phyloP scores from a whole-genome alignment of 495 filamentous ascomycete genomes.

The Lepidopterella palustris region DNA sequence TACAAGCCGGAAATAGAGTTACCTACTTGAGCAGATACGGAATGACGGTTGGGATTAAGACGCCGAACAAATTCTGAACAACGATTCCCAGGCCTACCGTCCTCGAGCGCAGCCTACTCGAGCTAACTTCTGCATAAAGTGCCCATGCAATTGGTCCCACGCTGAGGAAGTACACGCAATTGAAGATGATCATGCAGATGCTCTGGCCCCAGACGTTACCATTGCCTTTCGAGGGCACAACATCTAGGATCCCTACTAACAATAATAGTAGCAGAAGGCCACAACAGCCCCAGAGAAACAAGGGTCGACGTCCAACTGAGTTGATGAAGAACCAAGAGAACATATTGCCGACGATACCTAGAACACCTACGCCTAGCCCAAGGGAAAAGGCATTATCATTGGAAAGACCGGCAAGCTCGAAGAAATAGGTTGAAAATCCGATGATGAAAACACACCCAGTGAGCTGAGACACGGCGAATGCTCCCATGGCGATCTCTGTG shows the following conservation, averaged over 20 bases:
- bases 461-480: constrained; percentile 37
- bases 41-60: neutral
- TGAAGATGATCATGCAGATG: constrained; percentile 65
- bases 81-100: constrained; percentile 46
- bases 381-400: constrained; percentile 57
- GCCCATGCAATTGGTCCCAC: constrained; percentile 77
- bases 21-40: constrained; percentile 22
- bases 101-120: constrained; percentile 68
- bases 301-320: constrained; percentile 59
- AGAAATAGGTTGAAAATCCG: constrained; percentile 69
- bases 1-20: neutral
- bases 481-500: constrained; percentile 39
- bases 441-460: constrained; percentile 12
- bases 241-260: constrained; percentile 66
- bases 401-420: constrained; percentile 62
- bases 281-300: constrained; percentile 64
- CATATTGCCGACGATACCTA: constrained; percentile 68
- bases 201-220: constrained; percentile 59
- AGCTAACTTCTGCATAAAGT: constrained; percentile 67
- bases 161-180: constrained; percentile 65
- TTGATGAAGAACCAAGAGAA: constrained; percentile 70
- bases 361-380: constrained; percentile 66
- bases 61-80: neutral
- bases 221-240: constrained; percentile 48
- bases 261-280: constrained; percentile 60